These are phyloP conservation scores for Phaeomoniella chlamydospora DNA, from an alignment of 2,329 filamentous ascomycete genomes.

Conservation along the genomic window DNA sequence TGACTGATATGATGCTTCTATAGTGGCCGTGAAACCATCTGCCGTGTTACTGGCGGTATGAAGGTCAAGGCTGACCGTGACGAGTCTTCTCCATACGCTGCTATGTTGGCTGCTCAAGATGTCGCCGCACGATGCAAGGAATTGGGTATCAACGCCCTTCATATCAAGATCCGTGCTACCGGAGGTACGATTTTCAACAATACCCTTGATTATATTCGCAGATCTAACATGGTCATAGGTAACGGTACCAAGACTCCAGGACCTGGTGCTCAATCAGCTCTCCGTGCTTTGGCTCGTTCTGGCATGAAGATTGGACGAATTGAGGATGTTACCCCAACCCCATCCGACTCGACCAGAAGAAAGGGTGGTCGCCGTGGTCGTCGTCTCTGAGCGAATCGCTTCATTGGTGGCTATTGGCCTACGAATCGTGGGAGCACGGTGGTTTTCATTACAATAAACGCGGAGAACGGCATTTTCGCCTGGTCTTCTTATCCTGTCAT, in stretches of 20 bases:
- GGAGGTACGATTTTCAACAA: conserved; percentile 51
- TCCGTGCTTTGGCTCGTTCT: conserved; percentile 95
- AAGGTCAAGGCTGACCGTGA: conserved; percentile 99
- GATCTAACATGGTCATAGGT: conserved; percentile 33
- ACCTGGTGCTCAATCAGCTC: conserved; percentile 96
- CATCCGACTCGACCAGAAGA: conserved; percentile 97
- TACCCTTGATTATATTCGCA: background rate
- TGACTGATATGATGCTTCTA: too few relatives aligned
- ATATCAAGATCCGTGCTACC: conserved; percentile 99
- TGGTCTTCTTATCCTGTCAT: conserved; percentile 28
- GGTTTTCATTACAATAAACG: conserved; percentile 26
- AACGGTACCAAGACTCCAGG: conserved; percentile 99
- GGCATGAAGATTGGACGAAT: conserved; percentile 99
- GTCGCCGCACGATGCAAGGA: conserved; percentile 84
- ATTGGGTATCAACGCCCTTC: conserved; percentile 81
- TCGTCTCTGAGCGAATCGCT: conserved; percentile 67
- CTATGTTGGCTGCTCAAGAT: conserved; percentile 99
- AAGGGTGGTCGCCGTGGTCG: conserved; percentile 99
- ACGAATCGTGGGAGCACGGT: conserved; percentile 23
- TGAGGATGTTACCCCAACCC: conserved; percentile 98
- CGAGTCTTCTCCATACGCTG: conserved; percentile 98
- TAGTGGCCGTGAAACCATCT: conserved; percentile 99
- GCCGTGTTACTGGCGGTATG: conserved; percentile 99
- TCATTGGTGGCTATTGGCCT: conserved; percentile 1
- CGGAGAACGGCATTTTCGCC: conserved; percentile 37